phyloP scores from a whole-genome alignment of 495 filamentous ascomycete genomes.

The Penicillium atrosanguineum region DNA sequence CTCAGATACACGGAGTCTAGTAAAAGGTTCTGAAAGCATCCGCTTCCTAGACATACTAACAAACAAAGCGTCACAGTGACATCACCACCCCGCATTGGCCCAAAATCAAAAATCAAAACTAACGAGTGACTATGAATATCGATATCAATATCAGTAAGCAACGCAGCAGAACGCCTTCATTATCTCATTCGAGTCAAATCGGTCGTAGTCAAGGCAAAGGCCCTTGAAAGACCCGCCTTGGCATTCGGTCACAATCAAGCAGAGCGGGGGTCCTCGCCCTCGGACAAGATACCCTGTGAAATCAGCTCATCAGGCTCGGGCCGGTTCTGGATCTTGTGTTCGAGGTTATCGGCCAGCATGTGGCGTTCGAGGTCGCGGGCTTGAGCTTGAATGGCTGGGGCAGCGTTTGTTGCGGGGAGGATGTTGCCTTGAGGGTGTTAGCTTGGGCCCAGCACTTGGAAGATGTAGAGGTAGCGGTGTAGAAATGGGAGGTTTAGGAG shows the following conservation, averaged over 20 bases:
- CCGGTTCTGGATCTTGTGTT: constrained; percentile 75
- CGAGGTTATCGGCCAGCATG: constrained; percentile 80
- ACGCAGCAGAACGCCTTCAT: constrained; percentile 10
- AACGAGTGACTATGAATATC: background rate
- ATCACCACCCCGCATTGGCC: constrained; percentile 16
- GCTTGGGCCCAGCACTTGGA: background rate
- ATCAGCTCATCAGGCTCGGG: constrained; percentile 73
- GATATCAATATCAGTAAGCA: constrained; percentile 2
- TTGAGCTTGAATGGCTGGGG: constrained; percentile 70
- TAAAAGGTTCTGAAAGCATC: background rate
- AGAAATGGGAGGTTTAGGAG: background rate
- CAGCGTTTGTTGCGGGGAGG: constrained; percentile 63
- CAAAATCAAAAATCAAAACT: background rate
- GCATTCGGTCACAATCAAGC: background rate
- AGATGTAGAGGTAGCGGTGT: background rate
- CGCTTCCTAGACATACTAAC: background rate
- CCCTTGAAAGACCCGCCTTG: background rate
- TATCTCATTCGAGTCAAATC: background rate
- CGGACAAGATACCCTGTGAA: constrained; percentile 70
- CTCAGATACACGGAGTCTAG: background rate
- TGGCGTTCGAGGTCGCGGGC: constrained; percentile 79
- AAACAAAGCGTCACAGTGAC: constrained; percentile 24
- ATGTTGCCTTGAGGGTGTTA: constrained; percentile 63
- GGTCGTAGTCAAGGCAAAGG: background rate
- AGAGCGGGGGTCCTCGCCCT: constrained; percentile 52